These are phyloP conservation scores for Ogataea henricii DNA, from an alignment of 805 yeast species.

Conservation along the genomic window DNA sequence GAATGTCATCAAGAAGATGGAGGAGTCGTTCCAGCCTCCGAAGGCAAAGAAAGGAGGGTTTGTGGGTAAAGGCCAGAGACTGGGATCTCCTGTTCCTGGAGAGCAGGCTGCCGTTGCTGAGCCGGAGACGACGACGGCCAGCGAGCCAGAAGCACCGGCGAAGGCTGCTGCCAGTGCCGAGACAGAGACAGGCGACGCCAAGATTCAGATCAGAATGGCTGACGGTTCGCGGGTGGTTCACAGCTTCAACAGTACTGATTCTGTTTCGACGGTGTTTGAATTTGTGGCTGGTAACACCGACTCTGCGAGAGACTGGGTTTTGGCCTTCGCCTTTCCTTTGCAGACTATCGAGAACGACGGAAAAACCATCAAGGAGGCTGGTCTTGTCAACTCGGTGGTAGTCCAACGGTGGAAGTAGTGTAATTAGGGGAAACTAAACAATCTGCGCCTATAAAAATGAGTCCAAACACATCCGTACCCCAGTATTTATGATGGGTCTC, in stretches of 20 bases:
- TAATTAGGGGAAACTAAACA: neutral
- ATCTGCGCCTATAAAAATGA: neutral
- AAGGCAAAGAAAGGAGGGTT: conserved; percentile 57
- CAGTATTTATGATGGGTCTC: neutral
- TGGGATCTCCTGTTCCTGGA: conserved; percentile 89
- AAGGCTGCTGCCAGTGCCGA: conserved; percentile 8
- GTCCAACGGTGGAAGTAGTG: conserved; percentile 76
- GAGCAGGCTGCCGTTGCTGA: conserved; percentile 42
- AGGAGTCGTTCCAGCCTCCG: conserved; percentile 71
- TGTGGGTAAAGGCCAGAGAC: conserved; percentile 75
- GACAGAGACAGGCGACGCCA: conserved; percentile 57
- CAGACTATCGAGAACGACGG: conserved; percentile 64
- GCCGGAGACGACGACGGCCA: conserved; percentile 13
- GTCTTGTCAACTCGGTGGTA: conserved; percentile 79
- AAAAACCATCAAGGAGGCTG: conserved; percentile 69
- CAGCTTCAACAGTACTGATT: conserved; percentile 63
- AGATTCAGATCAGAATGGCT: conserved; percentile 81
- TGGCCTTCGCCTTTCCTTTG: conserved; percentile 83
- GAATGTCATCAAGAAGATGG: conserved; percentile 74
- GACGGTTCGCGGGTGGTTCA: conserved; percentile 72
- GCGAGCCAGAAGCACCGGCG: conserved; percentile 17
- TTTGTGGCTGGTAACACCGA: conserved; percentile 57
- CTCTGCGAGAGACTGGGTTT: conserved; percentile 53
- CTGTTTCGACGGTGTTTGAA: conserved; percentile 67
- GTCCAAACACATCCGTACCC: conserved; percentile 1